Evolutionary conservation across 2,329 filamentous ascomycete species (phyloP), one percentile per base, ranked within the genome.

Genomic region (Penicillium freii): DNA sequence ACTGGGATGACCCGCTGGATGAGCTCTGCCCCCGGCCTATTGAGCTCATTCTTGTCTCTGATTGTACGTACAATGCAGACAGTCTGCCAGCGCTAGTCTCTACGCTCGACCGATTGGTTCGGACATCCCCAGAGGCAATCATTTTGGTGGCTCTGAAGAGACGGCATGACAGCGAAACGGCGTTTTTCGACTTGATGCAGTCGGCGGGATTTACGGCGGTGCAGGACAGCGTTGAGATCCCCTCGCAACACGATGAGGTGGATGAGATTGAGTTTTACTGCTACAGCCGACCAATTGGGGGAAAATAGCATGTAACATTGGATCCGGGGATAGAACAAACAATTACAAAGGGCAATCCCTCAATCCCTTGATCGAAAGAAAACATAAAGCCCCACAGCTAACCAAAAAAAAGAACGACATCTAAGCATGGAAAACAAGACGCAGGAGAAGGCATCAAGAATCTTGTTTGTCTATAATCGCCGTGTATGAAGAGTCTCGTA

Each of bases 31-130:
- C 66, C 25, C 66, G 66, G 38, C 66, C 65, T 11, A 79, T 84
- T 65, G 83, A 88, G 69, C 66, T 90, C 34, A 78, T 90, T 23
- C 69, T 89, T 4, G 82, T 89, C 1, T 85, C 86, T 2, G 88
- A 91, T 69, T 90, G 88, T 72, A 90, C 87, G 1, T 91, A 91
- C 73, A 90, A 90, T 69, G 77, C 82, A 17, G 86, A 88, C 65
- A 87, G 84, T 58, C 81, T 87, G 51, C 84, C 85, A 3, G 80
- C 84, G 25, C 75, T 90, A 38, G 86, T 90, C 8, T 73, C 74
- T 29, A 86, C 85, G 1, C 73, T 90, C 10, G 64, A 68, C 23
- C 74, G 72, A 10, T 71, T 88, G 48, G 72, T 80, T 42, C 67
- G 71, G 19, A 69, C 69, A 31, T 84, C 80, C 6, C 81, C 83